Percentiles rank a stretch among this genome's conserved stretches.
Evolutionary conservation across 2,329 filamentous ascomycete genomes (phyloP).

Genomic region (Talaromyces pinophilus): DNA sequence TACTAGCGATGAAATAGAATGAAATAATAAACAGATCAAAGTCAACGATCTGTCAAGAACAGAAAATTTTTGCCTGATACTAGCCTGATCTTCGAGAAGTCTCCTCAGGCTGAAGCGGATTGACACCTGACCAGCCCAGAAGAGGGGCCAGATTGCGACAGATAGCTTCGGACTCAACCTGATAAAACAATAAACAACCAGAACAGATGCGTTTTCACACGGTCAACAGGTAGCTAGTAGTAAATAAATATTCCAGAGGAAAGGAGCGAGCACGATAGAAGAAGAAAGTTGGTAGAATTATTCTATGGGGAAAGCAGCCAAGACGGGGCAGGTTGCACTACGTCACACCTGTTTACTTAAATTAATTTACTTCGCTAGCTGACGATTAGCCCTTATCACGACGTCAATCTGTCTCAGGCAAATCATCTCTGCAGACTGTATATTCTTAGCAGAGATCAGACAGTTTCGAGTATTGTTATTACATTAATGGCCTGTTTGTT

Average conservation of each 20-base stretch:
- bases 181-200: not conserved
- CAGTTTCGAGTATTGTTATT: not conserved
- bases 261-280: not conserved
- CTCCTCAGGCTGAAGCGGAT: slow-evolving; percentile 3
- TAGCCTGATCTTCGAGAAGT: not conserved
- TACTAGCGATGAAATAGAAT: not conserved
- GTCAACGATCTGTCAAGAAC: not conserved
- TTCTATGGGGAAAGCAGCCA: not conserved
- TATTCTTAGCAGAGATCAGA: not conserved
- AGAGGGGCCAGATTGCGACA: not conserved
- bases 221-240: not conserved
- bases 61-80: slow-evolving; percentile 7
- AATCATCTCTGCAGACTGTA: not conserved
- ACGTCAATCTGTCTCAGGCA: not conserved
- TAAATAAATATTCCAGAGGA: not conserved
- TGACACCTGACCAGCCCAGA: slow-evolving; percentile 10
- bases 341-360: not conserved
- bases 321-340: not conserved
- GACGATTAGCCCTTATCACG: not conserved
- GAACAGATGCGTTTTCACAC: not conserved
- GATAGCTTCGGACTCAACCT: not conserved
- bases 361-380: not conserved
- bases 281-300: not conserved
- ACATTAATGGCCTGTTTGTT: not conserved
- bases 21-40: not conserved